A percentile compares a stretch with the other conserved stretches of the same genome.
These are phyloP conservation scores for Populus ilicifolia DNA, from an alignment of 345 rosid genomes.

Conservation along the genomic window DNA sequence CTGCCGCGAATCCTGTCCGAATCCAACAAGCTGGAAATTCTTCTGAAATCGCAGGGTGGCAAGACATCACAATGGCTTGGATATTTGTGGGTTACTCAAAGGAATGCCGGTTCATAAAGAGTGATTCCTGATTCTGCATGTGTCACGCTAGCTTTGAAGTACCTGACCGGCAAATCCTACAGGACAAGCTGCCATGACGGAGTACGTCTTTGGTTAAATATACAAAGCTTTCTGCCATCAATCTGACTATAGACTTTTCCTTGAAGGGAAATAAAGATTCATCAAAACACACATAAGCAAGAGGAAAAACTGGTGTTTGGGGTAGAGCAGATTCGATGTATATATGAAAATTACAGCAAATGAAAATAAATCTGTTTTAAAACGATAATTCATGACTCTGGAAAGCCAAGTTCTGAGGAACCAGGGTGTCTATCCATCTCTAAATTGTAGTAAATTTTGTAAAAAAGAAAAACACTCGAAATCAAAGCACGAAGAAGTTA, in stretches of 20 bases:
- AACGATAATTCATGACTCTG: neutral
- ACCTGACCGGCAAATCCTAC: neutral
- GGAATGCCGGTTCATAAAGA: neutral
- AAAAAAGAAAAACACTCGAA: neutral
- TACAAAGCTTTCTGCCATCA: neutral
- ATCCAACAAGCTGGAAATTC: neutral
- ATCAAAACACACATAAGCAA: neutral
- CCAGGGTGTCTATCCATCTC: neutral
- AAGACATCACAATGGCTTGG: neutral
- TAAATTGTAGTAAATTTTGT: no score
- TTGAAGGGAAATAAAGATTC: neutral
- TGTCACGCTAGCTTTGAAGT: neutral
- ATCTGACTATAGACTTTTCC: neutral
- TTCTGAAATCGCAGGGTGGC: neutral
- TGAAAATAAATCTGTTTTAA: neutral
- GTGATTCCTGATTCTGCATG: neutral
- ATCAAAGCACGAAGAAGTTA: neutral
- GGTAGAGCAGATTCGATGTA: neutral
- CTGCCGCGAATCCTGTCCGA: neutral
- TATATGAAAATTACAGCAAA: neutral
- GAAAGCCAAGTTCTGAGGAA: neutral
- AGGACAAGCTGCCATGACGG: neutral
- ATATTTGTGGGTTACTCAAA: neutral
- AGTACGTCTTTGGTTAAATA: neutral
- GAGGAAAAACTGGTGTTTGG: neutral